A percentile compares a stretch with the other conserved stretches of the same genome.
Conservation (phyloP, 352 stramenopile genomes). For the Pythium grandisporangium region DNA sequence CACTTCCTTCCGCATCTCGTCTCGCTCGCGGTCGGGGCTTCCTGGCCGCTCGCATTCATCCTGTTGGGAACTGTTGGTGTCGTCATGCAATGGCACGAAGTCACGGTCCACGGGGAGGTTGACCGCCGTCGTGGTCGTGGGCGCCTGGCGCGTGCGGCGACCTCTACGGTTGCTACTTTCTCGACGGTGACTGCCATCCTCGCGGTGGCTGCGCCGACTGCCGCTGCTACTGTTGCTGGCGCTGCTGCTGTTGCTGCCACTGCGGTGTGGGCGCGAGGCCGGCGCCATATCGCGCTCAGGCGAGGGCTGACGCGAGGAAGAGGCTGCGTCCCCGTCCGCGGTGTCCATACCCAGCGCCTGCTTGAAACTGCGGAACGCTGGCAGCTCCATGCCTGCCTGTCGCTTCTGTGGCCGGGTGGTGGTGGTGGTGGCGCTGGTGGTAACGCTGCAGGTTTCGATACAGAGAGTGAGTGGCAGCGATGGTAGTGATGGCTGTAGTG, state of each 20-base stretch:
- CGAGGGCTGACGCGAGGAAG: too few species aligned
- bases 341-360: conserved; percentile 14
- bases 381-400: conserved; percentile 18
- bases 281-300: neutral
- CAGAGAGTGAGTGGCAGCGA: too few species aligned
- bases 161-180: neutral
- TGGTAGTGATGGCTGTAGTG: too few species aligned
- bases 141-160: neutral
- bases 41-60: conserved; percentile 15
- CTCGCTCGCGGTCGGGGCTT: conserved; percentile 20
- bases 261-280: conserved; percentile 8
- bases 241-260: conserved; percentile 20
- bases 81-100: conserved; percentile 28
- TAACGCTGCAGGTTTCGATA: neutral
- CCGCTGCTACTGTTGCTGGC: conserved; percentile 10
- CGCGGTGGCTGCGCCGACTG: conserved; percentile 6
- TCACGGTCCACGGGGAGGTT: conserved; percentile 37
- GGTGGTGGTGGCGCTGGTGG: too few species aligned
- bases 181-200: neutral
- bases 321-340: neutral
- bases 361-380: conserved; percentile 18
- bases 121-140: conserved; percentile 1
- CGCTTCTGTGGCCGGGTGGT: too few species aligned
- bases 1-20: conserved; percentile 67
- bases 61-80: conserved; percentile 4